A percentile compares a stretch with the other conserved stretches of the same genome.
Conservation (phyloP, 2,329 filamentous ascomycete species). For the Aureobasidium mangrovei region DNA sequence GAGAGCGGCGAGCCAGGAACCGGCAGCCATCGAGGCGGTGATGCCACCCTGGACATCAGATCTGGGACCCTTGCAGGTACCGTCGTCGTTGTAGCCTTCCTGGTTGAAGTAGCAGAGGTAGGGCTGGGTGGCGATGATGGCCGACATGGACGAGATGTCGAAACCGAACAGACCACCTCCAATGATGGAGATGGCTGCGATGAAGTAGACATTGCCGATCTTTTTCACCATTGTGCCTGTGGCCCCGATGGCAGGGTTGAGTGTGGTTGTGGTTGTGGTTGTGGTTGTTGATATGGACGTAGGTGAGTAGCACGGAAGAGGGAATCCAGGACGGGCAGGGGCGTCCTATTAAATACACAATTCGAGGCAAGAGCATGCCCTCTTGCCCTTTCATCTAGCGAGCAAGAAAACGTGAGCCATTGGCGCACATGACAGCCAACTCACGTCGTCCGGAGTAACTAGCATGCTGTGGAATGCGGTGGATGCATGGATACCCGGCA, state of each 20-base stretch:
- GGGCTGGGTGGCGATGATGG: constrained; percentile 46
- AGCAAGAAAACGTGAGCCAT: background rate
- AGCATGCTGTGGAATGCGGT: constrained; percentile 5
- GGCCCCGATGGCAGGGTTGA: background rate
- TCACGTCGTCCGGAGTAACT: background rate
- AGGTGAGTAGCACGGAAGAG: background rate
- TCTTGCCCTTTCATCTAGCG: background rate
- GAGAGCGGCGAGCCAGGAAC: constrained; percentile 58
- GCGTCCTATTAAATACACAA: background rate
- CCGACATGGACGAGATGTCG: constrained; percentile 67
- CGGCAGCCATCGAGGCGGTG: constrained; percentile 61
- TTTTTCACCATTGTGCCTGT: constrained; percentile 21
- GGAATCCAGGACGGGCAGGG: background rate
- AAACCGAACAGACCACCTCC: constrained; percentile 69
- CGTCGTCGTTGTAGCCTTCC: constrained; percentile 26
- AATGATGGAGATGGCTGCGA: constrained; percentile 49
- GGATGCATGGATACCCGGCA: background rate
- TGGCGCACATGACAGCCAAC: constrained; percentile 1
- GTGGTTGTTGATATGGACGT: background rate
- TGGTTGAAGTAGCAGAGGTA: constrained; percentile 11
- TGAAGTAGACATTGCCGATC: constrained; percentile 50
- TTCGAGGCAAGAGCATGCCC: background rate
- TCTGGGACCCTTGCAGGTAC: constrained; percentile 44
- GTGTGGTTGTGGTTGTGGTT: background rate
- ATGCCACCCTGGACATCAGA: constrained; percentile 56